Percentiles rank a stretch among this genome's conserved stretches.
Conservation (phyloP, 2,329 filamentous ascomycete genomes). For the Mollisiaceae sp. region DNA sequence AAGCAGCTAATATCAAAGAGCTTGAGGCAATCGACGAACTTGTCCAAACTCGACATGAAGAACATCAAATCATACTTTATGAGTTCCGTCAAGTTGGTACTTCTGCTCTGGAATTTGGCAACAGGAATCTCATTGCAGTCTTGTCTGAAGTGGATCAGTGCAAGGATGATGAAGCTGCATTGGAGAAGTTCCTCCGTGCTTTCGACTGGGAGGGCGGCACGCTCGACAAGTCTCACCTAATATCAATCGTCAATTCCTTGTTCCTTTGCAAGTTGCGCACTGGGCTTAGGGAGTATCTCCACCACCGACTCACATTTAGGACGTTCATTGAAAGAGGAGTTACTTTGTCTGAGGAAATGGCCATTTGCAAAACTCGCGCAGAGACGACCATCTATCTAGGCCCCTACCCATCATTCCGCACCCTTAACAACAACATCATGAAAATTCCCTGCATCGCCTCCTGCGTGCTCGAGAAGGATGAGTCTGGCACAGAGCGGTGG, state of each 20-base stretch:
- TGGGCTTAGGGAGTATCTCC: background rate
- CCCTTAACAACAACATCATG: background rate
- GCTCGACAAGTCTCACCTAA: background rate
- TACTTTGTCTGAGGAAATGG: background rate
- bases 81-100: background rate
- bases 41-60: background rate
- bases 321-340: background rate
- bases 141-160: background rate
- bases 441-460: background rate
- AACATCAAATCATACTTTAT: background rate
- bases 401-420: background rate
- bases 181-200: background rate
- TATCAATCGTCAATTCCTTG: background rate
- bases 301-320: background rate
- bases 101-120: background rate
- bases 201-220: background rate
- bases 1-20: background rate
- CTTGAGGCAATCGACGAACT: background rate
- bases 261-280: background rate
- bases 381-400: background rate
- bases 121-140: background rate
- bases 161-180: background rate
- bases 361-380: background rate
- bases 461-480: background rate
- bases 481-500: background rate